These are phyloP conservation scores for Candida parachauliodes DNA, from an alignment of 805 yeast species.

Conservation along the genomic window DNA sequence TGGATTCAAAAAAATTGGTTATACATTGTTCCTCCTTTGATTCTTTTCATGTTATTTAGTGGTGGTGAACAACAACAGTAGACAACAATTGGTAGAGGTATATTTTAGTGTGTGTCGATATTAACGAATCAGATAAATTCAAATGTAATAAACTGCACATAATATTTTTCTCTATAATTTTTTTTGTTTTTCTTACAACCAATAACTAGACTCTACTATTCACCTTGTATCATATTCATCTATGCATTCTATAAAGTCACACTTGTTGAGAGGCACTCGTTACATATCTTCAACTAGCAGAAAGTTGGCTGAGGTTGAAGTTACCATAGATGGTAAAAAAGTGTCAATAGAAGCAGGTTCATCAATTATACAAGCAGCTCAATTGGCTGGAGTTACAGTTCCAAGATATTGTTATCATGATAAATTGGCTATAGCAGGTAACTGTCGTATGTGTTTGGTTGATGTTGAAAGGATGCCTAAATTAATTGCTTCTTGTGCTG, in stretches of 20 bases:
- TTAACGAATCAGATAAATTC: conserved; percentile 13
- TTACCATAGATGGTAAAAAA: conserved; percentile 64
- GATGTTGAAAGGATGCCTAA: conserved; percentile 88
- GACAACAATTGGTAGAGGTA: neutral
- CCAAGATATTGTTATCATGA: conserved; percentile 93
- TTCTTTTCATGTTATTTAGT: conserved; percentile 23
- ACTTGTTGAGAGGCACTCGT: conserved; percentile 21
- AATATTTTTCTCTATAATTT: neutral
- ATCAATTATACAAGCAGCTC: conserved; percentile 87
- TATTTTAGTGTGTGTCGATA: neutral
- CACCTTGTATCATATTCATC: neutral
- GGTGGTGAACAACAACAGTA: conserved; percentile 6
- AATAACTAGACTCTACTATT: neutral
- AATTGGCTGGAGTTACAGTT: conserved; percentile 81
- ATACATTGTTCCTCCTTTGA: conserved; percentile 50
- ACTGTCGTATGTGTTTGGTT: conserved; percentile 90
- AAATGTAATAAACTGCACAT: conserved; percentile 13
- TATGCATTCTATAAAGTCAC: conserved; percentile 15
- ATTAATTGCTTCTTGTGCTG: conserved; percentile 86
- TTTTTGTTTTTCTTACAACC: neutral
- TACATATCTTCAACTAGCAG: conserved; percentile 17
- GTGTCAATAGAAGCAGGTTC: conserved; percentile 83
- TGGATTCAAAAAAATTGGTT: conserved; percentile 63
- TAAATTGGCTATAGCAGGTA: conserved; percentile 85
- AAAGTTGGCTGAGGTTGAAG: conserved; percentile 50